Evolutionary conservation across 306 rosid genomes (phyloP).

Genomic region (Cicer chorassanicum): DNA sequence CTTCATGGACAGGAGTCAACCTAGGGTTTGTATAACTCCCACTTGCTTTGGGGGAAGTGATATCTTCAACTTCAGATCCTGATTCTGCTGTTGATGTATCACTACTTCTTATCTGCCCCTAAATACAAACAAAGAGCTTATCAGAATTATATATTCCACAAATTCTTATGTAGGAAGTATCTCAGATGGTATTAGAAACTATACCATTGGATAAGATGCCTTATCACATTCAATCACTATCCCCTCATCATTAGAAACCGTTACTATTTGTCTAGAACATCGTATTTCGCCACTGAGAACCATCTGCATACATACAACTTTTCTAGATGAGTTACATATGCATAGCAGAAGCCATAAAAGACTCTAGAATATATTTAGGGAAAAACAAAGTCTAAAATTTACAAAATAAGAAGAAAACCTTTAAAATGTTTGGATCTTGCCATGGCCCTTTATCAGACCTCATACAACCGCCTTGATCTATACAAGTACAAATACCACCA

Average conservation of each 20-base stretch:
- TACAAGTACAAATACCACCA: conserved; percentile 87
- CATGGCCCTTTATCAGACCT: conserved; percentile 93
- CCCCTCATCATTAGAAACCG: conserved; percentile 66
- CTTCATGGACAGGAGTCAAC: conserved; percentile 88
- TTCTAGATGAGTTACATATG: conserved; percentile 37
- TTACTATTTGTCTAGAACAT: conserved; percentile 71
- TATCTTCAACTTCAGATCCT: conserved; percentile 91
- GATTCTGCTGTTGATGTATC: conserved; percentile 93
- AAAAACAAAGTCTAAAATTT: conserved; percentile 28
- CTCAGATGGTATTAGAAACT: conserved; percentile 44
- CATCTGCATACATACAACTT: conserved; percentile 59
- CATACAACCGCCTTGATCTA: conserved; percentile 82
- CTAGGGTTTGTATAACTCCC: conserved; percentile 62
- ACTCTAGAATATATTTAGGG: conserved; percentile 3
- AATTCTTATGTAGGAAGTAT: conserved; percentile 28
- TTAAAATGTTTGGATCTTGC: conserved; percentile 76
- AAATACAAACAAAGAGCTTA: conserved; percentile 39
- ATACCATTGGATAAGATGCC: conserved; percentile 60
- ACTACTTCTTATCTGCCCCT: conserved; percentile 69
- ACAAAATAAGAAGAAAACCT: conserved; percentile 57
- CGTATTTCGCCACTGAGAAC: conserved; percentile 77
- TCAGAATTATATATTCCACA: conserved; percentile 33
- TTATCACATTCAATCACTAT: conserved; percentile 64
- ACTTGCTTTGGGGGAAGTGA: conserved; percentile 75
- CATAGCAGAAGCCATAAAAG: conserved; percentile 21